Percentiles rank a stretch among this genome's conserved stretches.
Conservation (phyloP, 352 stramenopile species). For the Globisporangium apiculatum region DNA sequence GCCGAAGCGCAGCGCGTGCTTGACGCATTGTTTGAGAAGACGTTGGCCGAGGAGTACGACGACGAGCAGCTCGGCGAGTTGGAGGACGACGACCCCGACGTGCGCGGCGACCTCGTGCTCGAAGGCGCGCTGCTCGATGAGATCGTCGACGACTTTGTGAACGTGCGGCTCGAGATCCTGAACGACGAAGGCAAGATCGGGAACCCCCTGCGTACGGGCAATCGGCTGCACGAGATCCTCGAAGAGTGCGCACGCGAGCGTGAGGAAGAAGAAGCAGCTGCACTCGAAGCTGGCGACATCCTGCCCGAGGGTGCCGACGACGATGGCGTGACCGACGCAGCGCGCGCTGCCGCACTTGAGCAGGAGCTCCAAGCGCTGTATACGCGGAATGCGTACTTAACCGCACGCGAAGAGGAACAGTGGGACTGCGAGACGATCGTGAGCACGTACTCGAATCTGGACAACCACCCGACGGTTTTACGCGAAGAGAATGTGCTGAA, state of each 20-base stretch:
- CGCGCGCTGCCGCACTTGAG: neutral
- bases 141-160: conserved; percentile 72
- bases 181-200: conserved; percentile 72
- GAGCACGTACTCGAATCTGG: conserved; percentile 97
- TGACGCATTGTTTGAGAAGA: conserved; percentile 86
- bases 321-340: conserved; percentile 18
- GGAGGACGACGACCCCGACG: conserved; percentile 70
- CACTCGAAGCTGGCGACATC: conserved; percentile 27
- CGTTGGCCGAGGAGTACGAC: conserved; percentile 76
- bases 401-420: conserved; percentile 46
- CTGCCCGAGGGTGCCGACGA: conserved; percentile 18
- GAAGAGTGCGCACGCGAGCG: conserved; percentile 61
- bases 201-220: conserved; percentile 62
- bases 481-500: conserved; percentile 47
- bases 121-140: conserved; percentile 58
- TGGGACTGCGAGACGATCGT: conserved; percentile 98
- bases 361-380: conserved; percentile 33
- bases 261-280: conserved; percentile 47
- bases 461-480: conserved; percentile 96
- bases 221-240: conserved; percentile 65
- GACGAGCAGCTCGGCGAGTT: conserved; percentile 73
- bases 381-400: conserved; percentile 60
- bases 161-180: conserved; percentile 63
- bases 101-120: conserved; percentile 56
- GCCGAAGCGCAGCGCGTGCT: conserved; percentile 81